Base-by-base conservation (phyloP, 495 filamentous ascomycete species). In the Clavariopsis aquatica region DNA sequence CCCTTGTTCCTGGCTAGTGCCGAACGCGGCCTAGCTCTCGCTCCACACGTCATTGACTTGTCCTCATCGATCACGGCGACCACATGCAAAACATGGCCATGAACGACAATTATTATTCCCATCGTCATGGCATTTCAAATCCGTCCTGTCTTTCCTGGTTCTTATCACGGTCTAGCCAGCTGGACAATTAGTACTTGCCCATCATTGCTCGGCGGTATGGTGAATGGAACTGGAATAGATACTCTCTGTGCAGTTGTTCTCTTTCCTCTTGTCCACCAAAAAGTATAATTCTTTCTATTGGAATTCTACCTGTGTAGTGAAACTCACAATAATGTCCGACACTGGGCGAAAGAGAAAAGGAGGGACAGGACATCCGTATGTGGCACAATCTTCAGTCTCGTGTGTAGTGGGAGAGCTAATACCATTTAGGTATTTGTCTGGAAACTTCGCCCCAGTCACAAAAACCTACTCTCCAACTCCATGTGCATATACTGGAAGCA, bases 371-470 rank as follows among this genome's bases (percentile, higher is more conserved):
- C 69, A 71, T 49, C 69, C 69, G 69, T 65, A 68, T 20, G 64
- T 49, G 38, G 29, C n/a, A 22, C n/a, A 17, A 34, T 29, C 5
- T 27, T 12, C 20, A 2, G 9, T 8, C 19, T 10, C 22, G 34
- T 29, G 1, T 8, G 26, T 4, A 47, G 28, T n/a, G 1, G 31
- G 31, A 13, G 8, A 0, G 36, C 57, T 66, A n/a, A 68, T 24
- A 27, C 3, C 8, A 2, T 58, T 13, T 19, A 77, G 74, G 55
- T 87, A 85, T 62, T 75, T 86, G 4, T 74, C 78, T 13, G 86
- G 86, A 15, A 89, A 89, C 66, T 89, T 88, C 64, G 85, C 85
- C 2, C 87, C 86, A 10, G 78, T 88, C 5, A 78, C 82, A 23
- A 76, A 65, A 51, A 81, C 75, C 1, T 72, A 76, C 28, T 69